Percentiles rank a stretch among this genome's conserved stretches.
These are phyloP conservation scores for Didymella pinodella DNA, from an alignment of 2,329 filamentous ascomycete species.

Conservation along the genomic window DNA sequence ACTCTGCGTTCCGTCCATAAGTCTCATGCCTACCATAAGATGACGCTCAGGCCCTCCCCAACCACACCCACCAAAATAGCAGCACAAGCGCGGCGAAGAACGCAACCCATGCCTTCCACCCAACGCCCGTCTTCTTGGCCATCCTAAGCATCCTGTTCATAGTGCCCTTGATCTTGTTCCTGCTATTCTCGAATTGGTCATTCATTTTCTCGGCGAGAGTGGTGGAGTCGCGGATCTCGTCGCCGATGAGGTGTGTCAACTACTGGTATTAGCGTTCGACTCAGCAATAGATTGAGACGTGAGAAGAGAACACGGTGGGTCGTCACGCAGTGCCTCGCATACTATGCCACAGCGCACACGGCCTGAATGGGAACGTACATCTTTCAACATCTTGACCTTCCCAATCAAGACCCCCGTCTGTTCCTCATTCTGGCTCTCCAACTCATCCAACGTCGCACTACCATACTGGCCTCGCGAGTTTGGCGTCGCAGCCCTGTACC, in stretches of 20 bases:
- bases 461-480: constrained; percentile 78
- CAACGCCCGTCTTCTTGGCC: constrained; percentile 92
- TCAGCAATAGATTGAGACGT: not conserved
- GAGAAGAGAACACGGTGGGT: no score
- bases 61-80: constrained; percentile 91
- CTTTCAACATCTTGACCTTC: constrained; percentile 88
- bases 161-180: constrained; percentile 81
- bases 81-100: constrained; percentile 87
- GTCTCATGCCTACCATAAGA: no score
- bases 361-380: constrained; percentile 64
- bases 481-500: constrained; percentile 51
- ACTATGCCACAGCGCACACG: not conserved
- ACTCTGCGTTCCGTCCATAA: no score
- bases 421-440: constrained; percentile 94
- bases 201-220: constrained; percentile 95
- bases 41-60: constrained; percentile 48
- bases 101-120: constrained; percentile 90
- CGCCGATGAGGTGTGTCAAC: constrained; percentile 92
- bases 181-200: constrained; percentile 86
- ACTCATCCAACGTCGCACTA: constrained; percentile 84
- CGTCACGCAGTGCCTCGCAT: not conserved
- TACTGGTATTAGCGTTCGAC: not conserved
- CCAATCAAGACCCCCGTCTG: constrained; percentile 89
- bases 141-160: constrained; percentile 98
- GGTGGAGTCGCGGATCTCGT: constrained; percentile 91